Conservation (phyloP, 805 yeast species). For the Candida ovalis region DNA sequence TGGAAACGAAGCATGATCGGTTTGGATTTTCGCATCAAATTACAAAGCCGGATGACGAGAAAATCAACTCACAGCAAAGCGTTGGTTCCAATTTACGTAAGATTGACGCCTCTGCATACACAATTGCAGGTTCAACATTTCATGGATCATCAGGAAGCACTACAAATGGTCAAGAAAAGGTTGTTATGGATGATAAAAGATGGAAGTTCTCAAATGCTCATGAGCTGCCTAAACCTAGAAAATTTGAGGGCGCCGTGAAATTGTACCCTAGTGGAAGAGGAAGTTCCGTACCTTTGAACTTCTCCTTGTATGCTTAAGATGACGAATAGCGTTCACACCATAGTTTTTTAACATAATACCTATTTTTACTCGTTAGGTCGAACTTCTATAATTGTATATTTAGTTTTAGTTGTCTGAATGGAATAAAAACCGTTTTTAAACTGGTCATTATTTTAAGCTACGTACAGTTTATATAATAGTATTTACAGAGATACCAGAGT, state of each 20-base stretch:
- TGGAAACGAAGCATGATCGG: conserved; percentile 15
- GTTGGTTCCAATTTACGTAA: conserved; percentile 53
- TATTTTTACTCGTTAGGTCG: neutral
- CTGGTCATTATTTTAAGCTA: neutral
- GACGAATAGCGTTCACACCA: neutral
- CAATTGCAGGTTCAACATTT: conserved; percentile 41
- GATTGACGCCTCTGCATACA: conserved; percentile 62
- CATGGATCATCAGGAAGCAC: conserved; percentile 5
- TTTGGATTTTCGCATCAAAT: conserved; percentile 15
- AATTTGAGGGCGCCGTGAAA: conserved; percentile 65
- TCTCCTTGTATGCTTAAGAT: conserved; percentile 33
- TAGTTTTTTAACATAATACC: neutral
- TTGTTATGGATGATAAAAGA: conserved; percentile 66
- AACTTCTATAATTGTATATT: no score
- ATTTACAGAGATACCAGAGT: conserved; percentile 28
- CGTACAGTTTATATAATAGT: conserved; percentile 7
- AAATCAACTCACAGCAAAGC: conserved; percentile 38
- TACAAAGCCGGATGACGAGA: conserved; percentile 29
- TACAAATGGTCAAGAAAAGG: conserved; percentile 22
- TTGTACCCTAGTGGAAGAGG: conserved; percentile 96
- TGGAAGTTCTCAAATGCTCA: conserved; percentile 64
- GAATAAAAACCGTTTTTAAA: neutral
- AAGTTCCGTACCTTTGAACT: conserved; percentile 79
- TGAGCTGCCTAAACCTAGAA: conserved; percentile 85
- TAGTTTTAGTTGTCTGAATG: neutral